Evolutionary conservation across 164 flowering plant species (phyloP).

Genomic region (Magnolia sinica): DNA sequence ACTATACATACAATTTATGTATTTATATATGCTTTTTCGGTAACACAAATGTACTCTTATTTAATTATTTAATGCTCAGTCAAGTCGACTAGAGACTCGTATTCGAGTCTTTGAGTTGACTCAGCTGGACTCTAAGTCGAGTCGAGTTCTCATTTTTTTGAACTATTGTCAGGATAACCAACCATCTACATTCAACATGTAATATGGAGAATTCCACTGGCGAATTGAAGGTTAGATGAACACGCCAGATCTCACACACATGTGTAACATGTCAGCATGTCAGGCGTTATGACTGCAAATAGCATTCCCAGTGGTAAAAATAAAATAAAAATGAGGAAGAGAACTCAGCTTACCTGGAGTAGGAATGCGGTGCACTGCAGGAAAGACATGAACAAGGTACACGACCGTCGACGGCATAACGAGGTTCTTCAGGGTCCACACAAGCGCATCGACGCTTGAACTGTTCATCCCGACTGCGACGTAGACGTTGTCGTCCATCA

Average conservation of each 20-base stretch:
- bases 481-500: slow-evolving; percentile 10
- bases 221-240: not conserved
- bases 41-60: too few species aligned
- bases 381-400: slow-evolving; percentile 28
- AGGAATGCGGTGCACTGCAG: slow-evolving; percentile 22
- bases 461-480: slow-evolving; percentile 19
- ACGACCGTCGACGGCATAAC: slow-evolving; percentile 11
- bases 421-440: slow-evolving; percentile 21
- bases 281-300: not conserved
- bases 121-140: too few species aligned
- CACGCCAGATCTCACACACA: not conserved
- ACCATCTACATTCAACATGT: too few species aligned
- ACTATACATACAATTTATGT: too few species aligned
- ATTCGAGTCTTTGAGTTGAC: too few species aligned
- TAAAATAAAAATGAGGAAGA: not conserved
- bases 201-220: too few species aligned
- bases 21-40: too few species aligned
- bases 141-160: too few species aligned
- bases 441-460: slow-evolving; percentile 25
- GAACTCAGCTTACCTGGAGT: slow-evolving; percentile 20
- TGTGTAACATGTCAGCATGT: not conserved
- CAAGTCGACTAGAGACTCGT: too few species aligned
- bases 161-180: too few species aligned
- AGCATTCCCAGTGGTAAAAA: not conserved
- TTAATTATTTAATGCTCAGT: too few species aligned